Evolutionary conservation across 176 grass and related monocot species (phyloP), one percentile per base, ranked within the genome.

Genomic region (Ensete glaucum): DNA sequence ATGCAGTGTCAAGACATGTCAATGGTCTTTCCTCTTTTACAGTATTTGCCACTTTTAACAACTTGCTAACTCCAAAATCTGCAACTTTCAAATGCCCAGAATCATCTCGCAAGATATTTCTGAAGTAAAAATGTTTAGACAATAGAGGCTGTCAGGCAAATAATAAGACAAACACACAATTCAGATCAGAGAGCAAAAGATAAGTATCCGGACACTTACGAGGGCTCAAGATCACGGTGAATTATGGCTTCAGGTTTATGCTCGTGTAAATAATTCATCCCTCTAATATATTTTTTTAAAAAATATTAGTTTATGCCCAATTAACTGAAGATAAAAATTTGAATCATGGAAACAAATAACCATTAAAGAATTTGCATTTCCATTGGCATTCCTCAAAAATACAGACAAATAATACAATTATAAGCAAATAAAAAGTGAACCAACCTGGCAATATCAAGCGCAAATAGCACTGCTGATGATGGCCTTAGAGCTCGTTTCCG

Each of bases 381-480:
- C 16, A 50, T 11, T 2, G 16, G 65, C 34, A 43, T 43, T 15
- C 11, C 56, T 50, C 49, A 63, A 79, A 79, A 9, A 55, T 7
- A 50, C 5, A 43, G 9, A 15, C 52, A 51, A 10, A 71, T 11
- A 57, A 22, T 13, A 55, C 20, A 26, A 19, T 49, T 73, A 81
- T 43, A 51, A 76, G 26, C 50, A 78, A 75, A 63, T 11, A 29
- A 53, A 72, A 60, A 56, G 69, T 63, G 29, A 57, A 76, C 54
- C 76, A 81, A 99, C 95, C 90, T 94, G 66, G 95, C 95, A 91
- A 99, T 91, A 85, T 99, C 95, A 83, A 91, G 95, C 78, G 95
- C 95, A 71, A 91, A 86, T 81, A 86, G 87, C 58, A 99, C 82
- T 78, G 95, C 95, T 70, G 87, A 77, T 51, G 80, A 73, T 50